phyloP scores from a whole-genome alignment of 164 flowering plant species.

The Magnolia sinica region DNA sequence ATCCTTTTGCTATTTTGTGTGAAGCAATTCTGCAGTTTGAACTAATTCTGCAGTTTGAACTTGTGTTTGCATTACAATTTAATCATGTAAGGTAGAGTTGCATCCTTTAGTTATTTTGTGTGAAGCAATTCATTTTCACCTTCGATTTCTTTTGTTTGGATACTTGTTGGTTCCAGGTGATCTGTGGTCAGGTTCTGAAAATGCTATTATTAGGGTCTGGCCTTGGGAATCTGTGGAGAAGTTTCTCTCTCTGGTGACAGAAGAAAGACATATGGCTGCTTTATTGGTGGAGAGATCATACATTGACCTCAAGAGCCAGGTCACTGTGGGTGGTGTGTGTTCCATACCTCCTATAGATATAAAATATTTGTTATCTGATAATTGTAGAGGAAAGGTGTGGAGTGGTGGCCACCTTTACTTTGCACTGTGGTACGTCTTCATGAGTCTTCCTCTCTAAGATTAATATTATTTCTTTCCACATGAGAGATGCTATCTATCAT shows the following conservation, averaged over 20 bases:
- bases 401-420: conserved; percentile 60
- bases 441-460: not conserved
- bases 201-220: conserved; percentile 80
- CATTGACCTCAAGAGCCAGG: conserved; percentile 75
- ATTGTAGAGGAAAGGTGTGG: conserved; percentile 74
- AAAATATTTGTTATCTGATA: conserved; percentile 69
- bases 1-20: not conserved
- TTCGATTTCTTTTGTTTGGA: not conserved
- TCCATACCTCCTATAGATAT: conserved; percentile 64
- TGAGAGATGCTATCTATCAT: not conserved
- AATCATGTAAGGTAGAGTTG: not conserved
- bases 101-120: not conserved
- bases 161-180: conserved; percentile 58
- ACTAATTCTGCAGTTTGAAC: too few relatives aligned
- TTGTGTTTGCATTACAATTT: not conserved
- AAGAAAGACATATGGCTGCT: conserved; percentile 86
- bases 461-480: not conserved
- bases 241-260: conserved; percentile 55
- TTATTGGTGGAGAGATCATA: conserved; percentile 76
- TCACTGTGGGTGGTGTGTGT: conserved; percentile 66
- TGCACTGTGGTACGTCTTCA: conserved; percentile 67
- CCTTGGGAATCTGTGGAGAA: conserved; percentile 93
- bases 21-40: too few relatives aligned
- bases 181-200: conserved; percentile 92
- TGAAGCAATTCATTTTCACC: not conserved